Evolutionary conservation across 805 yeast species (phyloP), one percentile per base, ranked within the genome.

Genomic region (Pichia eremophila): DNA sequence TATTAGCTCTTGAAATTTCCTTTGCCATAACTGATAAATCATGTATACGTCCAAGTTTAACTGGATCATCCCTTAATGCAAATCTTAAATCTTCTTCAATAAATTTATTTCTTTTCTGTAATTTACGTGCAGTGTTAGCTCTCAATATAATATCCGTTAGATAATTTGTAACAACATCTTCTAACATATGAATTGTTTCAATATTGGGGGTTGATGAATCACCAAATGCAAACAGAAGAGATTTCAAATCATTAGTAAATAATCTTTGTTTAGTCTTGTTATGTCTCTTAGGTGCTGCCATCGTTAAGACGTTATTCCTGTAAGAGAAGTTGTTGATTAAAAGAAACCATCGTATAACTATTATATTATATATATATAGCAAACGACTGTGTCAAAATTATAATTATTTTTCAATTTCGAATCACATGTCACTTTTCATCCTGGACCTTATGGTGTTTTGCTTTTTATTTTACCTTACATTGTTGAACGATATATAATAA

Each of bases 61-160:
- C 67, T 2, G 81, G 78, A 56, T 84, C 91, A 46, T 73, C 73
- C 41, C 89, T 65, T 45, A 85, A 62, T 0, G 83, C 85, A 62
- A 82, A 84, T 59, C 77, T 79, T 65, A 84, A 78, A 57, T 84
- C 90, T 40, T 83, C 89, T 17, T 83, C 78, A 53, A 78, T 79
- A 53, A 84, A 72, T 62, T 83, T 84, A 51, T 71, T 77, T 37
- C 88, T 67, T 0, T 56, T 54, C 65, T 35, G 86, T 71, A 53
- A 72, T 68, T 25, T 72, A 58, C 51, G 71, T 58, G 15, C 83
- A 78, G 53, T 75, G 74, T 53, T 77, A 66, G 66, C 87, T 70
- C 69, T 59, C 46, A 59, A 53, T 18, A 66, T 65, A 11, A 83
- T 70, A 56, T 79, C 83, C 4, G 76, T 72, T 39, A 84, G 62